Conservation (phyloP, 2,329 filamentous ascomycete species). For the Curvularia hawaiiensis region DNA sequence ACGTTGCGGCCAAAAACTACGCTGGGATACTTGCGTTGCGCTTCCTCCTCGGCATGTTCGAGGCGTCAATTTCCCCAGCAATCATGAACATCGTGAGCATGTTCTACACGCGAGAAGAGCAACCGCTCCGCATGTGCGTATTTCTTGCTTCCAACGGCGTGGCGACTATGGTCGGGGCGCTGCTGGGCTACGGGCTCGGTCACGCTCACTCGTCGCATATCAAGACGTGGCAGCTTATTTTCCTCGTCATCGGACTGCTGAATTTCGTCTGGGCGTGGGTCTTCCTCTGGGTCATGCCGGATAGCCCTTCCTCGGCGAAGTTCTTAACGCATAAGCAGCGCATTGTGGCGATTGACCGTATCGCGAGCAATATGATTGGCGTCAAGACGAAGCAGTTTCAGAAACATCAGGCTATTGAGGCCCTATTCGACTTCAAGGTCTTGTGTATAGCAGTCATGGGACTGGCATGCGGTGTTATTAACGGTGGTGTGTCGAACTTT, state of each 20-base stretch:
- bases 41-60: constrained; percentile 47
- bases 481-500: constrained; percentile 59
- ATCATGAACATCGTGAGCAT: constrained; percentile 49
- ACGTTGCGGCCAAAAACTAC: constrained; percentile 47
- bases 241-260: constrained; percentile 45
- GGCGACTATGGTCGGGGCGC: constrained; percentile 46
- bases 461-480: constrained; percentile 54
- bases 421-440: constrained; percentile 48
- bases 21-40: constrained; percentile 42
- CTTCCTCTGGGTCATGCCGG: constrained; percentile 47
- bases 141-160: constrained; percentile 49
- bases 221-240: constrained; percentile 46
- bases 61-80: constrained; percentile 42
- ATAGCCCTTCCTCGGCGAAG: constrained; percentile 43
- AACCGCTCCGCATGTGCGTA: constrained; percentile 53
- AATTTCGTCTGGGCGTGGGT: constrained; percentile 46
- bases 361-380: constrained; percentile 50
- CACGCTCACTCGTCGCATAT: constrained; percentile 34
- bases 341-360: constrained; percentile 49
- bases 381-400: constrained; percentile 50
- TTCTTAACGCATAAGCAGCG: constrained; percentile 48
- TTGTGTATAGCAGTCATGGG: constrained; percentile 50
- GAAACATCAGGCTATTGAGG: constrained; percentile 47
- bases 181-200: constrained; percentile 45
- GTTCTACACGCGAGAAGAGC: constrained; percentile 45